Evolutionary conservation across 768 basidiomycete species (phyloP), one percentile per base, ranked within the genome.

Genomic region (Amyloporia xantha): DNA sequence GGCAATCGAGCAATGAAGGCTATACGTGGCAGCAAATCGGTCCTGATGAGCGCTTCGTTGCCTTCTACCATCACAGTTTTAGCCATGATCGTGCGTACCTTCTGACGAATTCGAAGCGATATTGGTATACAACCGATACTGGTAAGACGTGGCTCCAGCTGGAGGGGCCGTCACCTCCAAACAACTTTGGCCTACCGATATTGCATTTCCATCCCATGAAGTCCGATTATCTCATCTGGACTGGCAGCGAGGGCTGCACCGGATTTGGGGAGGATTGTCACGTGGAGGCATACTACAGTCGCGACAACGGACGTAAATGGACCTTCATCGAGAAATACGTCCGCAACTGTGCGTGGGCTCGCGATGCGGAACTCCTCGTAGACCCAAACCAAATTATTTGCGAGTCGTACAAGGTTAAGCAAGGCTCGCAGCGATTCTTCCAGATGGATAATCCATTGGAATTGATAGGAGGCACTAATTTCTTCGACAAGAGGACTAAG

Each of bases 1-100:
- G 91, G 91, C 93, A 97, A 69, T 96, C 92, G 1, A 81, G 80
- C 58, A 97, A 93, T 62, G 94, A 99, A 66, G 96, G 95, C 1
- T 92, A 91, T 66, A 82, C 82, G 0, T 99, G 95, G 94, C 74
- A 75, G 37, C 82, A 81, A 51, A 73, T 84, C 12, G 68, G 64
- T 60, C 74, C 79, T 0, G 72, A 70, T 1, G 72, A 84, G 50
- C 77, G 73, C 13, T 87, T 97, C 71, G 68, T 96, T 28, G 82
- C 77, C 0, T 86, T 97, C 67, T 87, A 87, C 58, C 88, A 94
- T 70, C 95, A 99, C 71, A 68, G 75, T 26, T 87, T 86, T 68
- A 66, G 78, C 17, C 55, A 74, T 41, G 90, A 90, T 52, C 86
- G 94, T 10, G 95, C 93, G 2, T 98, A 89, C 68, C 81, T 98